These are phyloP conservation scores for Magnusiomyces magnusii DNA, from an alignment of 1,139 yeast genomes.

Conservation along the genomic window DNA sequence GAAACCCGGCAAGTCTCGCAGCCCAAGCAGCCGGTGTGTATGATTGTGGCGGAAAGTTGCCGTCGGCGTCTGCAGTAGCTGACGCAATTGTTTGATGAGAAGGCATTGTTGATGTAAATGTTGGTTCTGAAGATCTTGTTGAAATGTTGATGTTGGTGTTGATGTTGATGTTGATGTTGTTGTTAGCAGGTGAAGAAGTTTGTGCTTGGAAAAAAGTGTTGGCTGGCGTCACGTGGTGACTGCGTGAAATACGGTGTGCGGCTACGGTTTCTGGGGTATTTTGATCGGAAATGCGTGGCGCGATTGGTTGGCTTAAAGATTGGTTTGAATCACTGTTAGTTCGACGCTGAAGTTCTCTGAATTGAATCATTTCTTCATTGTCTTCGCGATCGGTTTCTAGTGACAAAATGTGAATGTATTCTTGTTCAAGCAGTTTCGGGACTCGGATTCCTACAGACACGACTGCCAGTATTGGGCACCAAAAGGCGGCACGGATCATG, in stretches of 20 bases:
- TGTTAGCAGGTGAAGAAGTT: too few relatives aligned
- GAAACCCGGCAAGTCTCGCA: constrained; percentile 21
- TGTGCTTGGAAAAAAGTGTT: too few relatives aligned
- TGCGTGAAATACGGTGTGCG: too few relatives aligned
- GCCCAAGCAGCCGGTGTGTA: constrained; percentile 20
- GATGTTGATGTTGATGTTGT: neutral
- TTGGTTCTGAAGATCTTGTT: neutral
- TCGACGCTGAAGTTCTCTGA: neutral
- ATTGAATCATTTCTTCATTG: neutral
- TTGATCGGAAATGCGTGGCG: too few relatives aligned
- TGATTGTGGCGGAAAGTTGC: neutral
- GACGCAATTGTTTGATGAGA: neutral
- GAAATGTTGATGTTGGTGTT: neutral
- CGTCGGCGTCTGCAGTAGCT: neutral
- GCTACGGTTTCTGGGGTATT: too few relatives aligned
- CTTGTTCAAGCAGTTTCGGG: neutral
- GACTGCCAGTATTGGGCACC: neutral
- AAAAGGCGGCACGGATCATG: neutral
- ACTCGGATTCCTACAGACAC: neutral
- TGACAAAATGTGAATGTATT: neutral
- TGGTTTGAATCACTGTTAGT: neutral
- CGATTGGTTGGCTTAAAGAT: too few relatives aligned
- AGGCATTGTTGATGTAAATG: neutral
- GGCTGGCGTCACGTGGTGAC: too few relatives aligned
- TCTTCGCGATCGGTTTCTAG: neutral